Evolutionary conservation across 1,284 basidiomycete species (phyloP), one percentile per base, ranked within the genome.

Genomic region (Gymnopus androsaceus): DNA sequence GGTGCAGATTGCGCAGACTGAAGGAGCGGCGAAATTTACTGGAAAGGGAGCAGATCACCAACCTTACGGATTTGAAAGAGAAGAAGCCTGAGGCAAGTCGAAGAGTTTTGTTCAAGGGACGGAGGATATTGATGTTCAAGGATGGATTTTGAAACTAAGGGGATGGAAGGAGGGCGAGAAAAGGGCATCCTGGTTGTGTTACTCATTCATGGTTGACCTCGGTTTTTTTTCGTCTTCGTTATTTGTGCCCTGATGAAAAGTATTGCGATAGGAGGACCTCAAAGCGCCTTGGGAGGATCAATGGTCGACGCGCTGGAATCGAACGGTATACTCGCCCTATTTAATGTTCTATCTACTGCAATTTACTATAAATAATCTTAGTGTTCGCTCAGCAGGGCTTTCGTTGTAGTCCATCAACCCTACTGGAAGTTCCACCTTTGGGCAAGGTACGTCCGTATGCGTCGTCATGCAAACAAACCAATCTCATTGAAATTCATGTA

Each of bases 281-380:
- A 92, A 72, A 75, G 84, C 37, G 89, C 86, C n/a, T 57, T 94
- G 91, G 92, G 81, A 84, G 61, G 92, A 94, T 66, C 75, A 82
- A 58, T 94, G 92, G 92, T 88, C 84, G 2, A 92, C 85, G 30
- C 76, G 92, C 47, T 97, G 94, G 93, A 96, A 96, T 70, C 86
- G 0, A 90, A 93, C 62, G 78, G 88, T 88, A 58, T 56, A 72
- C 59, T 27, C 12, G 9, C 38, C 6, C 28, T 23, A 42, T 28
- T 44, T 25, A n/a, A 2, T 50, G 7, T 37, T 25, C n/a, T 37
- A 30, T 45, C 27, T 25, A 4, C 44, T 23, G 5, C 51, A 4
- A 34, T 8, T 12, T 4, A 37, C 1, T 7, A 21, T 12, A 38
- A 12, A 34, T 34, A 44, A 11, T 28, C 6, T n/a, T 50, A 88